A percentile compares a stretch with the other conserved stretches of the same genome.
These are phyloP conservation scores for Solanum chmielewskii DNA, from an alignment of 257 asterid species.

Conservation along the genomic window DNA sequence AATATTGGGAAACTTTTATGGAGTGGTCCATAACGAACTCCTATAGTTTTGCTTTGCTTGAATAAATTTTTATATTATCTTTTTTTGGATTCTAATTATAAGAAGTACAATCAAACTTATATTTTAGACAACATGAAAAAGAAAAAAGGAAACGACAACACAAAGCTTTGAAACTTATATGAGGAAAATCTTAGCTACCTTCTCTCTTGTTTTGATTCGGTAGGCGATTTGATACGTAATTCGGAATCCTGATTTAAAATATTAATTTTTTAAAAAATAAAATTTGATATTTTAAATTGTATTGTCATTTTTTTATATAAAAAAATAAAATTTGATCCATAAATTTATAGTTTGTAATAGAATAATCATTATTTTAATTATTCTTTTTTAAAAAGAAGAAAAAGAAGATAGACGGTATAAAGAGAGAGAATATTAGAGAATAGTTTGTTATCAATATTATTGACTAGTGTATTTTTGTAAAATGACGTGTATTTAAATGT, in stretches of 20 bases:
- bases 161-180: background rate
- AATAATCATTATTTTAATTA: no score
- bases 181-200: background rate
- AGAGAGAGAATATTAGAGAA: background rate
- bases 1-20: background rate
- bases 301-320: no score
- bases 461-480: background rate
- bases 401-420: no score
- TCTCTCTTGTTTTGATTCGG: background rate
- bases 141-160: background rate
- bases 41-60: background rate
- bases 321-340: no score
- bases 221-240: background rate
- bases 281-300: no score
- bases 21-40: background rate
- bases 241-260: background rate
- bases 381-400: no score
- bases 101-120: background rate
- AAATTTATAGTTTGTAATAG: no score
- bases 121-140: background rate
- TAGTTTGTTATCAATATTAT: background rate
- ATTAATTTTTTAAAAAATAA: accelerated
- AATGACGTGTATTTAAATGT: background rate
- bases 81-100: background rate
- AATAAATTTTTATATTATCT: background rate